Conservation (phyloP, 2,329 filamentous ascomycete species). For the Bipolaris zeicola region DNA sequence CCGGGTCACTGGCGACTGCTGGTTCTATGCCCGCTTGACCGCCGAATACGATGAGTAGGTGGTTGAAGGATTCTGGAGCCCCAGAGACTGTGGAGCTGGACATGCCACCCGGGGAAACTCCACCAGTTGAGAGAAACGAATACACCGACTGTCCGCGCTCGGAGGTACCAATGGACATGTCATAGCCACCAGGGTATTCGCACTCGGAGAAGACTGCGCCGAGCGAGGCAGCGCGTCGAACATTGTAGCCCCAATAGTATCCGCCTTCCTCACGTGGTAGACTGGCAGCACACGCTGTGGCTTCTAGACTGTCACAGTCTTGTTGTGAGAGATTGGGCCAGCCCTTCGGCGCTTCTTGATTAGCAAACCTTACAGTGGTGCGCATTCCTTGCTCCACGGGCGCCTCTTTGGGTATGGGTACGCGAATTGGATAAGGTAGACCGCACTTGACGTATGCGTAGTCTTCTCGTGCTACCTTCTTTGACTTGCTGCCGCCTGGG, state of each 20-base stretch:
- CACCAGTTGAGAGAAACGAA: constrained; percentile 36
- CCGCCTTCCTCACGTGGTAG: constrained; percentile 74
- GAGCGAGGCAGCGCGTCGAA: constrained; percentile 69
- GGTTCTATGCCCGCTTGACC: constrained; percentile 80
- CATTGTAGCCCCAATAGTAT: constrained; percentile 85
- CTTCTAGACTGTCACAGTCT: constrained; percentile 43
- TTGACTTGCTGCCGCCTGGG: constrained; percentile 55
- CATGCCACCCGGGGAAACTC: not conserved
- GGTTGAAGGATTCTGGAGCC: constrained; percentile 61
- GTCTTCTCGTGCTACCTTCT: constrained; percentile 14
- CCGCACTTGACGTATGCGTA: constrained; percentile 58
- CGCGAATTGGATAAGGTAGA: constrained; percentile 54
- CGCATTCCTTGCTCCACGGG: constrained; percentile 71
- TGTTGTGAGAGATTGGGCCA: constrained; percentile 37
- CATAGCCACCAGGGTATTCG: constrained; percentile 76
- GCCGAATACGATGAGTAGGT: constrained; percentile 79
- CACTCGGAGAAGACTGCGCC: constrained; percentile 79
- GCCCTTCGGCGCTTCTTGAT: constrained; percentile 44
- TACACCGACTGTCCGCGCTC: constrained; percentile 68
- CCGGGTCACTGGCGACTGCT: constrained; percentile 67
- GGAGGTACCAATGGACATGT: constrained; percentile 81
- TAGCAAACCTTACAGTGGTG: constrained; percentile 71
- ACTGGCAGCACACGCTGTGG: constrained; percentile 69
- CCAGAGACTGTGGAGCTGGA: constrained; percentile 17
- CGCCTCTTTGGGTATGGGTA: constrained; percentile 54